These are phyloP conservation scores for Camellia lanceoleosa DNA, from an alignment of 148 eudicot genomes.

Conservation along the genomic window DNA sequence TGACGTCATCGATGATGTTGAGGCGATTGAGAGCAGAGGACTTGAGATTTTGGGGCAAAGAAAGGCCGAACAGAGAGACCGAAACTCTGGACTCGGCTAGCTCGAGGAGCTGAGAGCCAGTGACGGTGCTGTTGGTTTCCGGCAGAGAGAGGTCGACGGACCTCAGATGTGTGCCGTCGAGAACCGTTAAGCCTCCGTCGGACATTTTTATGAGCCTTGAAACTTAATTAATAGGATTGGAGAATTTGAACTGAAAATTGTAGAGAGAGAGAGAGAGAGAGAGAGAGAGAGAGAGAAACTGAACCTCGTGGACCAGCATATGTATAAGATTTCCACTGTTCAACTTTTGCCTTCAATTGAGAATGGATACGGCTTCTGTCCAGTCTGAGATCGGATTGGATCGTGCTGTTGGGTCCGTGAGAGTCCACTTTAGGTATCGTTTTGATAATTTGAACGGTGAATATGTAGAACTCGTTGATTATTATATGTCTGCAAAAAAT, in stretches of 20 bases:
- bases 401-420: too few species aligned
- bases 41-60: slow-evolving; percentile 45
- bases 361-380: too few species aligned
- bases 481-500: too few species aligned
- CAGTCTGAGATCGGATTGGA: too few species aligned
- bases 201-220: slow-evolving; percentile 28
- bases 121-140: slow-evolving; percentile 16
- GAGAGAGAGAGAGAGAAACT: not conserved
- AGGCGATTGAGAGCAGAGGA: slow-evolving; percentile 40
- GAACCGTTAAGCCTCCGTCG: slow-evolving; percentile 41
- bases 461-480: too few species aligned
- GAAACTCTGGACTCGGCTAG: slow-evolving; percentile 46
- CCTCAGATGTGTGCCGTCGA: slow-evolving; percentile 44
- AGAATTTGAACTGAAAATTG: not conserved
- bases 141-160: slow-evolving; percentile 29
- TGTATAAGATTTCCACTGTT: too few species aligned
- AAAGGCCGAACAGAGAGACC: slow-evolving; percentile 33
- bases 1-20: slow-evolving; percentile 17
- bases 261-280: not conserved
- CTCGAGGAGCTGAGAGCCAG: slow-evolving; percentile 34
- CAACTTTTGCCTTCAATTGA: too few species aligned
- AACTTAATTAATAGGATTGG: too few species aligned
- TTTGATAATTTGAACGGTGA: too few species aligned
- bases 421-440: fast-evolving
- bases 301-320: not conserved